These are phyloP conservation scores for Leccinum uliginosum DNA, from an alignment of 768 basidiomycete species.

Conservation along the genomic window DNA sequence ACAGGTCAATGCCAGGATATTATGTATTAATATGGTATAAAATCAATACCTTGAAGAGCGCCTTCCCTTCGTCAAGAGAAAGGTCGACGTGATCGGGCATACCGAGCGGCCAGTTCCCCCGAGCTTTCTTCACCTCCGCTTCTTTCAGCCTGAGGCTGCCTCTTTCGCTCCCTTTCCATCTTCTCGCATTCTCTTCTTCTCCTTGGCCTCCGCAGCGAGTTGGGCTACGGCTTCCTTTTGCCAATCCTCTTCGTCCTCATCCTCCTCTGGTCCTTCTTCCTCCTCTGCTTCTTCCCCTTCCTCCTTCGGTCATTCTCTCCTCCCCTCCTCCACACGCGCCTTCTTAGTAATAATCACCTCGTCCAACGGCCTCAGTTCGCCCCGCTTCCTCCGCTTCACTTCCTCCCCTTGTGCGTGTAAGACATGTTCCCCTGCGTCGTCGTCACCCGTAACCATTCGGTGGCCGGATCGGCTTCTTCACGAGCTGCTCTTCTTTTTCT, in stretches of 20 bases:
- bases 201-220: constrained; percentile 64
- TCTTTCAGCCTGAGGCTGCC: no score
- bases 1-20: constrained; percentile 9
- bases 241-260: constrained; percentile 49
- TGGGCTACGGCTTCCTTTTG: constrained; percentile 68
- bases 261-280: constrained; percentile 39
- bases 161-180: constrained; percentile 32
- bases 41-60: constrained; percentile 79
- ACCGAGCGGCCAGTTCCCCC: constrained; percentile 38
- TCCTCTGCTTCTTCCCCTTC: constrained; percentile 14
- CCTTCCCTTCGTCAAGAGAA: constrained; percentile 83
- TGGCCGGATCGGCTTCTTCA: constrained; percentile 78
- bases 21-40: neutral
- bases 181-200: constrained; percentile 40
- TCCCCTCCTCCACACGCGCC: constrained; percentile 41
- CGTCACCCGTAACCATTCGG: constrained; percentile 84
- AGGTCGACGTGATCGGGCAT: constrained; percentile 78
- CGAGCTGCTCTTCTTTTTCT: constrained; percentile 74
- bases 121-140: constrained; percentile 36
- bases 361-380: constrained; percentile 47
- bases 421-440: constrained; percentile 94
- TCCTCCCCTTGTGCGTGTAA: constrained; percentile 77
- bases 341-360: constrained; percentile 60
- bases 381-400: constrained; percentile 63
- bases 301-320: constrained; percentile 41